Evolutionary conservation across 306 rosid genomes (phyloP).

Genomic region (Corylus americana): DNA sequence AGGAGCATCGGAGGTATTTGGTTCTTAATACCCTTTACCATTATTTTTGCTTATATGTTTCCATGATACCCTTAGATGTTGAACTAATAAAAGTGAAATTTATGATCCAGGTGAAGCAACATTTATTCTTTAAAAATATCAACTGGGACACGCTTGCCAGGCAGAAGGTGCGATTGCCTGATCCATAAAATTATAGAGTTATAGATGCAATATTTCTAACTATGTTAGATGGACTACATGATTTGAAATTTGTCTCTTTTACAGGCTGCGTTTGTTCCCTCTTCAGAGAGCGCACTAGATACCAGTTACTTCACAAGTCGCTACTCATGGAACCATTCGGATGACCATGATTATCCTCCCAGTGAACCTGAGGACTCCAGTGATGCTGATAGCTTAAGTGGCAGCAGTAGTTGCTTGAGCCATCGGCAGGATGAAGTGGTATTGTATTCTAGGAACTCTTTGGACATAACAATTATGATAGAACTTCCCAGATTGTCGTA

Average conservation of each 20-base stretch:
- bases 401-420: conserved; percentile 84
- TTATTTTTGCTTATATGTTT: conserved; percentile 14
- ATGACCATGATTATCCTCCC: conserved; percentile 56
- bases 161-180: conserved; percentile 71
- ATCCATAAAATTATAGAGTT: conserved; percentile 9
- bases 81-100: conserved; percentile 29
- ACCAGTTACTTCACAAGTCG: conserved; percentile 98
- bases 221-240: conserved; percentile 12
- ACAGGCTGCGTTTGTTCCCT: conserved; percentile 99
- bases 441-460: conserved; percentile 23
- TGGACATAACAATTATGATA: neutral
- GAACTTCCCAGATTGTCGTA: neutral
- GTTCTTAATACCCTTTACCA: conserved; percentile 13
- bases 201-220: conserved; percentile 5
- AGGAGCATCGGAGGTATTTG: conserved; percentile 89
- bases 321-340: conserved; percentile 80
- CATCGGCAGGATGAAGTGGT: conserved; percentile 98
- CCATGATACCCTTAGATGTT: neutral
- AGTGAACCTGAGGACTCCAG: conserved; percentile 88
- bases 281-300: conserved; percentile 90
- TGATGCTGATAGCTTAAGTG: conserved; percentile 94
- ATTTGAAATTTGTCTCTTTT: conserved; percentile 23
- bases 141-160: conserved; percentile 99
- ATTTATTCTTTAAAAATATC: conserved; percentile 87
- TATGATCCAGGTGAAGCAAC: conserved; percentile 84